Conservation (phyloP, 208 protist species). For the Acanthamoeba sp. region DNA sequence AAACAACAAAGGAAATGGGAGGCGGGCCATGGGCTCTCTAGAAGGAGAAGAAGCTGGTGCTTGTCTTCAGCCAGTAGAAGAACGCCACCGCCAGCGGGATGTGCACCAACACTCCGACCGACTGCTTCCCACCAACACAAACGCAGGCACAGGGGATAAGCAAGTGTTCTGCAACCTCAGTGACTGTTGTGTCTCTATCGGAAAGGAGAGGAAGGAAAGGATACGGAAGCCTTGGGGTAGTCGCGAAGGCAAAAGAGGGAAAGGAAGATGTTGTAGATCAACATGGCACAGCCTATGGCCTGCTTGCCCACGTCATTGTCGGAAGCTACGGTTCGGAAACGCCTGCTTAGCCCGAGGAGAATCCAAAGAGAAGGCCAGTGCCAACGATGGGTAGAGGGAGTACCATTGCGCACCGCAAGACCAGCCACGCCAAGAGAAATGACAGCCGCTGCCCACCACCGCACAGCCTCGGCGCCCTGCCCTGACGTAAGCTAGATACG, state of each 20-base stretch:
- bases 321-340: not conserved
- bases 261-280: conserved; percentile 9
- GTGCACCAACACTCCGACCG: conserved; percentile 20
- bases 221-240: conserved; percentile 30
- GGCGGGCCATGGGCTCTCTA: not conserved
- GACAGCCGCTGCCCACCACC: conserved; percentile 3
- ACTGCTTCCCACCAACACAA: not conserved
- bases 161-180: too few relatives aligned
- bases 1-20: too few relatives aligned
- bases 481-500: not conserved
- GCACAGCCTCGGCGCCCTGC: not conserved
- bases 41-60: not conserved
- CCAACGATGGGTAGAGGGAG: too few relatives aligned
- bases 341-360: not conserved
- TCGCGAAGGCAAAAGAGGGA: conserved; percentile 18
- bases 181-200: too few relatives aligned
- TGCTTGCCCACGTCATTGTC: conserved; percentile 29
- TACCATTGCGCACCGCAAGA: not conserved
- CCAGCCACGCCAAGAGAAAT: conserved; percentile 4
- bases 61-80: conserved; percentile 22
- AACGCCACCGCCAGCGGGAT: conserved; percentile 14
- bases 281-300: not conserved
- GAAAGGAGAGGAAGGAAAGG: not conserved
- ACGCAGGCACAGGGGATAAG: too few relatives aligned
- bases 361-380: not conserved